Base-by-base conservation (phyloP, 345 rosid genomes). In the Hibiscus tridactylites region DNA sequence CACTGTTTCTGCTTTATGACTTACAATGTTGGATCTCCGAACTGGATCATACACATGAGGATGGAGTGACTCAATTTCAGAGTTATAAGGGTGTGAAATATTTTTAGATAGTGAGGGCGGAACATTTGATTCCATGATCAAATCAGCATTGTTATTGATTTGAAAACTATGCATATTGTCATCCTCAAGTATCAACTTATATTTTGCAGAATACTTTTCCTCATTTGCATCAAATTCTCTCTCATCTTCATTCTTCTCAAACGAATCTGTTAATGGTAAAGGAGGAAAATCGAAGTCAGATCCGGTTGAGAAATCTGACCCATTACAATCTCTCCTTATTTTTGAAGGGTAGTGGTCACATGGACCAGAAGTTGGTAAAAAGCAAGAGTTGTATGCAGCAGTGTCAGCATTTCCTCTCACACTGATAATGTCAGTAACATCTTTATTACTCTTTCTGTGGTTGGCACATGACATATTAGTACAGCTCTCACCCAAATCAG, bases 161-260 rank as follows among this genome's bases (percentile, higher is more conserved):
- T 82, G 90, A 79, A 90, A 93, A 84, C 84, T 82, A 79, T 90
- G 95, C 96, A 90, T 84, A 71, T 75, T 82, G 61, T 81, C 90
- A 73, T 84, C 88, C 59, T 80, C 85, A 66, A 77, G 79, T 76
- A 73, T 78, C 78, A 85, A 73, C 46, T 74, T 79, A 53, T 58
- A 76, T 58, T 33, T 81, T 52, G 81, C 54, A 69, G 85, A 75
- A 78, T 79, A 71, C 56, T 79, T 79, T 56, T 73, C 68, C 52
- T 82, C 88, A 73, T 78, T 76, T 19, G 71, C 68, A 71, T 71
- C 63, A 78, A 72, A 71, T 71, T 80, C 89, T 78, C 81, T 80
- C 68, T 78, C 71, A 74, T 80, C 81, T 73, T 76, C 88, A 75
- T 67, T 77, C 62, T 84, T 85, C 74, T 83, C 88, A 88, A 92